A percentile compares a stretch with the other conserved stretches of the same genome.
Conservation (phyloP, 495 filamentous ascomycete species). For the Annulohypoxylon maeteangense region DNA sequence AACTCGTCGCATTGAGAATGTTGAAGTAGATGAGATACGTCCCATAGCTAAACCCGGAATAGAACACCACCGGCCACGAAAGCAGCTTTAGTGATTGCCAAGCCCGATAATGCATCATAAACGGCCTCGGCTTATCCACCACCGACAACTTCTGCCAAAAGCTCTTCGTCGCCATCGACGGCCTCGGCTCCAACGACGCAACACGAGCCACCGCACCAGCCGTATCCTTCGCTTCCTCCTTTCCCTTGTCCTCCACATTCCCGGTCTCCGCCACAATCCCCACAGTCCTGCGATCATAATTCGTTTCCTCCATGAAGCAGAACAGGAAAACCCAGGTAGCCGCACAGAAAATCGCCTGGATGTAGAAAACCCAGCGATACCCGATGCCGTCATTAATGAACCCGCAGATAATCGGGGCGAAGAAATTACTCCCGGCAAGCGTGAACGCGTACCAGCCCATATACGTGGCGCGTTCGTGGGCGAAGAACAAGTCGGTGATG, state of each 20-base stretch:
- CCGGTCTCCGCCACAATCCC: conserved; percentile 40
- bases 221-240: conserved; percentile 14
- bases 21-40: conserved; percentile 73
- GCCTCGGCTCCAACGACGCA: conserved; percentile 46
- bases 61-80: conserved; percentile 73
- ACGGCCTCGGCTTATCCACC: conserved; percentile 61
- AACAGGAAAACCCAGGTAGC: conserved; percentile 67
- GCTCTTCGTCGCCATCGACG: conserved; percentile 49
- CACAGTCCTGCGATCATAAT: conserved; percentile 60
- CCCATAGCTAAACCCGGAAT: conserved; percentile 73
- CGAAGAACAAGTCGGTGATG: conserved; percentile 74
- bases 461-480: conserved; percentile 71
- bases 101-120: conserved; percentile 58
- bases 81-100: conserved; percentile 54
- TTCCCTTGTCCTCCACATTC: conserved; percentile 38
- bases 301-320: conserved; percentile 78
- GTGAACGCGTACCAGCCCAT: conserved; percentile 73
- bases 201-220: conserved; percentile 41
- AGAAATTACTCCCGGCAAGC: conserved; percentile 71
- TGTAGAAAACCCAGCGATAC: conserved; percentile 73
- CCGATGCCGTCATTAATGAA: conserved; percentile 74
- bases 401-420: conserved; percentile 72
- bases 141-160: conserved; percentile 67
- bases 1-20: conserved; percentile 72
- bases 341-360: conserved; percentile 70